Percentiles rank a stretch among this genome's conserved stretches.
Conservation (phyloP, 768 basidiomycete species). For the Lactarius pseudohatsudake region DNA sequence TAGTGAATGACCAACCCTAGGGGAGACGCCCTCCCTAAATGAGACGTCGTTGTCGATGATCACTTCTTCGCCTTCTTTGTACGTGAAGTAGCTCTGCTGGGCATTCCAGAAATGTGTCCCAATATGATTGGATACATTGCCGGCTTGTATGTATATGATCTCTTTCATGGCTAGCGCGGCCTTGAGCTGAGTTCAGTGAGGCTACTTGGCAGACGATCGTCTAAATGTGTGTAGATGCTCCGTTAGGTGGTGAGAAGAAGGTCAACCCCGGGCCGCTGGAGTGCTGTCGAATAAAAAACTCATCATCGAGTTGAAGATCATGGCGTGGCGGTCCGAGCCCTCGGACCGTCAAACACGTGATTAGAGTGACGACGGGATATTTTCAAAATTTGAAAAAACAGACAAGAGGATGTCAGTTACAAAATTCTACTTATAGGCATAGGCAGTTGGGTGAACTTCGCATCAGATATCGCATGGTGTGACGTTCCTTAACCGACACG, state of each 20-base stretch:
- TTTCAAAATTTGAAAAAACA: no score
- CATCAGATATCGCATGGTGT: neutral
- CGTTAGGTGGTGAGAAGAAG: neutral
- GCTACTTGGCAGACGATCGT: neutral
- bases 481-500: neutral
- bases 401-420: neutral
- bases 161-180: conserved; percentile 55
- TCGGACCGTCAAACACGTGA: conserved; percentile 7
- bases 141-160: conserved; percentile 77
- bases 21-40: conserved; percentile 59
- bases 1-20: conserved; percentile 42
- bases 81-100: conserved; percentile 66
- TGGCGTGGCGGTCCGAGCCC: neutral
- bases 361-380: neutral
- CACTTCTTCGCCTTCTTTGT: conserved; percentile 37
- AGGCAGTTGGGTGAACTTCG: neutral
- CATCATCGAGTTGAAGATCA: no score
- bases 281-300: neutral
- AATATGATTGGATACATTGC: conserved; percentile 60
- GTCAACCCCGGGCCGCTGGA: neutral
- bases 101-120: conserved; percentile 85
- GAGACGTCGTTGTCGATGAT: conserved; percentile 56
- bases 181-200: neutral
- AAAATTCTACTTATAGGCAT: neutral
- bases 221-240: neutral